These are phyloP conservation scores for Proliferodiscus dingleyae DNA, from an alignment of 2,329 filamentous ascomycete genomes.

Conservation along the genomic window DNA sequence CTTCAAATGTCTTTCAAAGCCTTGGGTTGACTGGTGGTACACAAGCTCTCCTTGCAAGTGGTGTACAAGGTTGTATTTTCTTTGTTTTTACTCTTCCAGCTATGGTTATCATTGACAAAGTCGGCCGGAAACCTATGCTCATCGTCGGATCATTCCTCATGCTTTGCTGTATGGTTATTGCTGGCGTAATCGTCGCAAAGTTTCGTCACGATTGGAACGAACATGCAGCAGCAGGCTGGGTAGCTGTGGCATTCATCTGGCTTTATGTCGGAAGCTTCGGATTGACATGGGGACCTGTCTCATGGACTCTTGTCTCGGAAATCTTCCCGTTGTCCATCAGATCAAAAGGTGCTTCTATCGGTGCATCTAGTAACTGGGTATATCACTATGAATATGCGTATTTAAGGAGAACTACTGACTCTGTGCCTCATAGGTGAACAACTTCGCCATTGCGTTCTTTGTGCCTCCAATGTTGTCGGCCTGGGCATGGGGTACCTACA, in stretches of 20 bases:
- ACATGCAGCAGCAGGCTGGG: constrained; percentile 64
- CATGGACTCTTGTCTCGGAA: constrained; percentile 1
- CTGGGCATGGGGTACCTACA: constrained; percentile 46
- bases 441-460: constrained; percentile 44
- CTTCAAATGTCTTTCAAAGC: constrained; percentile 43
- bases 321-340: constrained; percentile 27
- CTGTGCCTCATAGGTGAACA: constrained; percentile 28
- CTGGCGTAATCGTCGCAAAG: constrained; percentile 63
- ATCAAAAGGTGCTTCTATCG: constrained; percentile 37
- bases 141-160: constrained; percentile 61
- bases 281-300: no score
- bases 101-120: constrained; percentile 60
- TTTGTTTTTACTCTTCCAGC: constrained; percentile 63
- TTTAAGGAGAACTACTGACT: no score
- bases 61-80: constrained; percentile 67
- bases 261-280: constrained; percentile 32
- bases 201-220: constrained; percentile 53
- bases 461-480: constrained; percentile 37
- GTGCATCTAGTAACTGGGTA: constrained; percentile 39
- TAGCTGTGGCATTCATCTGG: constrained; percentile 62
- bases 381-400: no score
- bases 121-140: constrained; percentile 59
- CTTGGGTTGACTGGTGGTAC: constrained; percentile 42
- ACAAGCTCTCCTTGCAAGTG: constrained; percentile 59
- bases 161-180: constrained; percentile 66